Evolutionary conservation across 2,329 filamentous ascomycete species (phyloP).

Genomic region (Harringtonia aguacate): DNA sequence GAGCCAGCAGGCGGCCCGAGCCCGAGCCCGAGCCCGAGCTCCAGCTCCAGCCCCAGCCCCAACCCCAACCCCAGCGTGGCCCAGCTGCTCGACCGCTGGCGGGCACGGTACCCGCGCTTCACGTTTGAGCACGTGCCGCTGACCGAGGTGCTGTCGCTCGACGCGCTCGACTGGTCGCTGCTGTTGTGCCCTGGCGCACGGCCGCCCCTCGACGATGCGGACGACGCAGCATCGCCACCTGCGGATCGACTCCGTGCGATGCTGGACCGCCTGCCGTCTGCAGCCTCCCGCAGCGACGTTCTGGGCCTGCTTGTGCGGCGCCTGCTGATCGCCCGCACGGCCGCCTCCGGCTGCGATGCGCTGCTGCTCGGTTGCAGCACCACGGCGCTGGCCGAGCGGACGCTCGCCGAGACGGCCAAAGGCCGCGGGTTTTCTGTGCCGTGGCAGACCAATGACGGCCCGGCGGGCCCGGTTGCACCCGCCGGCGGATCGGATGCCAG

Average conservation of each 20-base stretch:
- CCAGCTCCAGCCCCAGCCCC: too few species aligned
- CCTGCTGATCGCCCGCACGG: slow-evolving; percentile 57
- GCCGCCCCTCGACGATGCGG: background rate
- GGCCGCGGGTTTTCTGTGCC: slow-evolving; percentile 77
- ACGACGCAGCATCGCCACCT: slow-evolving; percentile 8
- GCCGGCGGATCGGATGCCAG: background rate
- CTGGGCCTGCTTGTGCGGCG: slow-evolving; percentile 59
- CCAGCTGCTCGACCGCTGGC: slow-evolving; percentile 40
- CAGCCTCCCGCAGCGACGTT: slow-evolving; percentile 68
- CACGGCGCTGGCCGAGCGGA: slow-evolving; percentile 75
- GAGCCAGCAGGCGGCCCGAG: too few species aligned
- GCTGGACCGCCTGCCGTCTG: slow-evolving; percentile 53
- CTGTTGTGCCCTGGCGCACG: slow-evolving; percentile 27
- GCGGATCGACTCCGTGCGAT: slow-evolving; percentile 39
- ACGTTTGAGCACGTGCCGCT: slow-evolving; percentile 53
- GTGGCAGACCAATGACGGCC: slow-evolving; percentile 71
- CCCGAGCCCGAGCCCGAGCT: too few species aligned
- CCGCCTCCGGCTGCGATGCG: slow-evolving; percentile 49
- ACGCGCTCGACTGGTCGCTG: slow-evolving; percentile 42
- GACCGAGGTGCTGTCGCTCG: slow-evolving; percentile 45
- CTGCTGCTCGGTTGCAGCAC: slow-evolving; percentile 81
- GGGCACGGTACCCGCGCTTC: slow-evolving; percentile 54
- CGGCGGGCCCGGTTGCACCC: slow-evolving; percentile 10
- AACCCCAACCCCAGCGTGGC: too few species aligned
- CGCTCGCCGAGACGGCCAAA: slow-evolving; percentile 80